A percentile compares a stretch with the other conserved stretches of the same genome.
Evolutionary conservation across 495 filamentous ascomycete species (phyloP).

Genomic region (Chaetomidium leptoderma): DNA sequence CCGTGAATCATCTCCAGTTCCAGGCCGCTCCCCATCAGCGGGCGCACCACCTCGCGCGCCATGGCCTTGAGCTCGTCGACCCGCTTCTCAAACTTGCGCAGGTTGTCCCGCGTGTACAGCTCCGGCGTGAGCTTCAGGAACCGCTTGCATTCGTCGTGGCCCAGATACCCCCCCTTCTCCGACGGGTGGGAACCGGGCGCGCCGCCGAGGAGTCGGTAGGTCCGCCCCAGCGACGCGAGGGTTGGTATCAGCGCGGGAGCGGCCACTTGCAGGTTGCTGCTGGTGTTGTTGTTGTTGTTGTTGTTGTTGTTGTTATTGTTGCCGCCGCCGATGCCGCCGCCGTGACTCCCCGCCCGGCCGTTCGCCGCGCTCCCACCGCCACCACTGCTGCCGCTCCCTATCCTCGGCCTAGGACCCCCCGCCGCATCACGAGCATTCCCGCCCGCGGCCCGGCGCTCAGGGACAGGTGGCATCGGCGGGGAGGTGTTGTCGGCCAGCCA

Average conservation of each 20-base stretch:
- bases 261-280: background rate
- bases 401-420: conserved; percentile 14
- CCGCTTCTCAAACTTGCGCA: conserved; percentile 76
- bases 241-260: conserved; percentile 27
- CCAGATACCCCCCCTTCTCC: conserved; percentile 61
- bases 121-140: conserved; percentile 75
- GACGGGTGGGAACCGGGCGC: conserved; percentile 20
- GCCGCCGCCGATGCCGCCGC: conserved; percentile 9
- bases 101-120: conserved; percentile 65
- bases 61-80: conserved; percentile 82
- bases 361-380: conserved; percentile 37
- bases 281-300: conserved; percentile 29
- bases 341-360: conserved; percentile 21
- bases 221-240: conserved; percentile 55
- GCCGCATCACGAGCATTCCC: conserved; percentile 29
- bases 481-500: conserved; percentile 87
- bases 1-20: conserved; percentile 58
- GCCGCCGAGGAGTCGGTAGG: conserved; percentile 61
- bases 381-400: conserved; percentile 22
- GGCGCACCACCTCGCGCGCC: conserved; percentile 76
- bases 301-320: conserved; percentile 24
- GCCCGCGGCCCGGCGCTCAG: background rate
- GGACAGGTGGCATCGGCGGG: conserved; percentile 51
- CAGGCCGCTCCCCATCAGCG: conserved; percentile 76
- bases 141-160: conserved; percentile 80